Evolutionary conservation across 257 asterid genomes (phyloP).

Genomic region (Ehretia macrophylla): DNA sequence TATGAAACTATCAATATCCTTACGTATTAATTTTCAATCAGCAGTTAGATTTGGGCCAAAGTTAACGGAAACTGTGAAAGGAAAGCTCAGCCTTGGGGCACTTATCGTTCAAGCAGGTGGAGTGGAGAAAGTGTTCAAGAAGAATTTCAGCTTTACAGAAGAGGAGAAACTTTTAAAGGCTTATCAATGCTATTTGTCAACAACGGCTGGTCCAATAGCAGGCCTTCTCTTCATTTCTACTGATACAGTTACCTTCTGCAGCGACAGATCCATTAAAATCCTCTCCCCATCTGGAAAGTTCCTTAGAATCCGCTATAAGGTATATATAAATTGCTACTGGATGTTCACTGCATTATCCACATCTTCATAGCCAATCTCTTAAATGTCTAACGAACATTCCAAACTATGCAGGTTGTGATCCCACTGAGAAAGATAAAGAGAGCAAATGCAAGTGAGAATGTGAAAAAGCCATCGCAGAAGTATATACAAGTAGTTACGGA

Average conservation of each 20-base stretch:
- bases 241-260: slow-evolving; percentile 36
- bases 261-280: slow-evolving; percentile 42
- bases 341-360: neutral
- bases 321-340: no score
- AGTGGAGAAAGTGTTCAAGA: slow-evolving; percentile 12
- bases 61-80: neutral
- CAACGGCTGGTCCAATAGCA: slow-evolving; percentile 38
- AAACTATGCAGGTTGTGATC: no score
- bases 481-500: no score
- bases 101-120: slow-evolving; percentile 18
- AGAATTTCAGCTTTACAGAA: neutral
- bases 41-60: neutral
- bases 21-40: no score
- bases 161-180: slow-evolving; percentile 32
- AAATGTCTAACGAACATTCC: no score
- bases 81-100: slow-evolving; percentile 15
- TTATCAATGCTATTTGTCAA: slow-evolving; percentile 38
- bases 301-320: slow-evolving; percentile 37
- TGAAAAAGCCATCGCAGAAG: no score
- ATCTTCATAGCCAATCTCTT: no score
- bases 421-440: no score
- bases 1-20: no score
- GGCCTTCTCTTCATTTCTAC: slow-evolving; percentile 37
- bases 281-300: slow-evolving; percentile 29
- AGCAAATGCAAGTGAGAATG: no score